Percentiles rank a stretch among this genome's conserved stretches.
Conservation (phyloP, 2,329 filamentous ascomycete genomes). For the Pseudocercospora musae region DNA sequence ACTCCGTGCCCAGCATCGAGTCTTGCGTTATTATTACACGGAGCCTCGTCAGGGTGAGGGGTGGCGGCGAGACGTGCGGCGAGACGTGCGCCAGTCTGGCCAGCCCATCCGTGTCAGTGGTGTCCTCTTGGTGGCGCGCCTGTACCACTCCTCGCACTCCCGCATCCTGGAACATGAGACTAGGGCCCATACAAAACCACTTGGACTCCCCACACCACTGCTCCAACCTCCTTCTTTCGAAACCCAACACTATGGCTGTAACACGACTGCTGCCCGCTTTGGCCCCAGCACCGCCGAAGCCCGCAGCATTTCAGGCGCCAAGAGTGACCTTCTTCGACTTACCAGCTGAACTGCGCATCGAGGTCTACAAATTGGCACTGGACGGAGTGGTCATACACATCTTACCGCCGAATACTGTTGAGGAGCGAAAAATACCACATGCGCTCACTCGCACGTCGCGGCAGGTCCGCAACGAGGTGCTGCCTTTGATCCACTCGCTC, state of each 20-base stretch:
- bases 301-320: slow-evolving; percentile 8
- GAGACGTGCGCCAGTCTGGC: slow-evolving; percentile 5
- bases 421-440: slow-evolving; percentile 24
- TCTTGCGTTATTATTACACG: no score
- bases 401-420: slow-evolving; percentile 22
- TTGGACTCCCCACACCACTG: slow-evolving; percentile 2
- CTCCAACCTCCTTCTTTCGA: background rate
- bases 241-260: slow-evolving; percentile 12
- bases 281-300: slow-evolving; percentile 20
- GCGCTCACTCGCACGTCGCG: slow-evolving; percentile 26
- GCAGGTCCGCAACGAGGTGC: slow-evolving; percentile 33
- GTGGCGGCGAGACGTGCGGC: slow-evolving; percentile 1
- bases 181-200: background rate
- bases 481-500: slow-evolving; percentile 31
- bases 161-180: slow-evolving; percentile 9
- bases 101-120: slow-evolving; percentile 9
- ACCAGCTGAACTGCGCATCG: slow-evolving; percentile 33
- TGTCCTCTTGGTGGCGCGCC: slow-evolving; percentile 5
- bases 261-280: slow-evolving; percentile 13
- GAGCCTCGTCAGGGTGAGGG: slow-evolving; percentile 1
- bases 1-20: background rate
- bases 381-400: slow-evolving; percentile 31
- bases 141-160: slow-evolving; percentile 8
- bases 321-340: slow-evolving; percentile 31
- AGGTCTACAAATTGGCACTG: slow-evolving; percentile 34